These are phyloP conservation scores for Gomphus sp. DNA, from an alignment of 1,284 basidiomycete species.

Conservation along the genomic window DNA sequence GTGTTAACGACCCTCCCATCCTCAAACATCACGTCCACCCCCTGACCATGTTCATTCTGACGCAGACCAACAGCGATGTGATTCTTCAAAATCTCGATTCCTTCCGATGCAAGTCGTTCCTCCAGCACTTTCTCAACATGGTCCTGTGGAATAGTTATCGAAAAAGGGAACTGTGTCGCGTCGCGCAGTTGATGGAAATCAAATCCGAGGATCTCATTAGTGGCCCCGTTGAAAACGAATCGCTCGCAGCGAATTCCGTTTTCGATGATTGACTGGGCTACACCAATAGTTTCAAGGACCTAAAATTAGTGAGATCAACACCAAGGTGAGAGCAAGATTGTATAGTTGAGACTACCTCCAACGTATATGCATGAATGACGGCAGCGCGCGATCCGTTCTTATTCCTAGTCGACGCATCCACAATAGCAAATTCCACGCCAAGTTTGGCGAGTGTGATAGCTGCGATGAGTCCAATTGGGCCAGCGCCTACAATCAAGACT, in stretches of 20 bases:
- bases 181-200: conserved; percentile 24
- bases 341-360: conserved; percentile 22
- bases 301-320: conserved; percentile 17
- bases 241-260: conserved; percentile 25
- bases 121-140: conserved; percentile 36
- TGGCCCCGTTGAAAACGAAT: conserved; percentile 24
- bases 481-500: too few species aligned
- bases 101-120: conserved; percentile 24
- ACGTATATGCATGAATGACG: conserved; percentile 35
- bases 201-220: conserved; percentile 18
- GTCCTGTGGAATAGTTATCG: conserved; percentile 36
- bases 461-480: too few species aligned
- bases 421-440: too few species aligned
- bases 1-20: conserved; percentile 35
- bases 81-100: conserved; percentile 22
- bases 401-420: too few species aligned
- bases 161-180: conserved; percentile 38
- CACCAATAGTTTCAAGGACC: conserved; percentile 38
- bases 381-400: conserved; percentile 27
- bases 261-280: conserved; percentile 30
- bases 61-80: conserved; percentile 18
- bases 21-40: conserved; percentile 38
- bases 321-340: background rate
- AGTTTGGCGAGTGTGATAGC: too few species aligned
- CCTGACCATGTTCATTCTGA: background rate